A percentile compares a stretch with the other conserved stretches of the same genome.
phyloP scores from a whole-genome alignment of 2,329 filamentous ascomycete genomes.

The Beauveria caledonica region DNA sequence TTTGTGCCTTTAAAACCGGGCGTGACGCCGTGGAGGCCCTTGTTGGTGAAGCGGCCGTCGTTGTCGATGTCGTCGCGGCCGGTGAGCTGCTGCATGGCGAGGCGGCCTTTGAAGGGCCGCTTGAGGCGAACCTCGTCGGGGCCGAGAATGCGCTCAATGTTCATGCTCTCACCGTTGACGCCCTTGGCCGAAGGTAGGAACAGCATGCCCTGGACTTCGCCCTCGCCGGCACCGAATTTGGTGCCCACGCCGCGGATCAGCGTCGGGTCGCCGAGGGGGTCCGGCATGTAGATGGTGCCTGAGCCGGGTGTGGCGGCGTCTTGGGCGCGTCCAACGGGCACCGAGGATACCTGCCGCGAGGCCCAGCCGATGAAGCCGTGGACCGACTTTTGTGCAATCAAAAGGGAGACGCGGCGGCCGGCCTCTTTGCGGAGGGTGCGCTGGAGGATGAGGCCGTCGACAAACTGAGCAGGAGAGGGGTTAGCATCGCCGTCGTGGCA shows the following conservation, averaged over 20 bases:
- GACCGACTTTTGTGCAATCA: slow-evolving; percentile 94
- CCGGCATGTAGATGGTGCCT: slow-evolving; percentile 81
- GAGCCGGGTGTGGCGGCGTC: slow-evolving; percentile 73
- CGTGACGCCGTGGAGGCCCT: slow-evolving; percentile 42
- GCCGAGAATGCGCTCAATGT: slow-evolving; percentile 73
- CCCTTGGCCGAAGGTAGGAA: slow-evolving; percentile 82
- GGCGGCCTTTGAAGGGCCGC: slow-evolving; percentile 72
- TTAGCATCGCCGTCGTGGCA: too few relatives aligned
- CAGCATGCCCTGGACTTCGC: slow-evolving; percentile 71
- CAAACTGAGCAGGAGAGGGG: slow-evolving; percentile 54
- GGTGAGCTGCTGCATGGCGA: slow-evolving; percentile 73
- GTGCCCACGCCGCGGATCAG: slow-evolving; percentile 72
- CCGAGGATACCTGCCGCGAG: slow-evolving; percentile 75
- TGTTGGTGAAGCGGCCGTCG: slow-evolving; percentile 54
- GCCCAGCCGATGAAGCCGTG: slow-evolving; percentile 85
- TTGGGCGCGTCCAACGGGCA: slow-evolving; percentile 88
- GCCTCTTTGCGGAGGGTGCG: slow-evolving; percentile 81
- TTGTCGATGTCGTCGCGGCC: slow-evolving; percentile 65
- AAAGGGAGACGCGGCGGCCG: slow-evolving; percentile 78
- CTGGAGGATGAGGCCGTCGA: slow-evolving; percentile 90
- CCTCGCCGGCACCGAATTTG: slow-evolving; percentile 65
- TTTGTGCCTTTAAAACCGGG: slow-evolving; percentile 67
- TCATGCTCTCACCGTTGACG: slow-evolving; percentile 64
- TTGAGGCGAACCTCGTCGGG: slow-evolving; percentile 78
- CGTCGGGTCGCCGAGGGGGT: slow-evolving; percentile 76